Percentiles rank a stretch among this genome's conserved stretches.
Conservation (phyloP, 2,329 filamentous ascomycete genomes). For the Pezicula carpinea region DNA sequence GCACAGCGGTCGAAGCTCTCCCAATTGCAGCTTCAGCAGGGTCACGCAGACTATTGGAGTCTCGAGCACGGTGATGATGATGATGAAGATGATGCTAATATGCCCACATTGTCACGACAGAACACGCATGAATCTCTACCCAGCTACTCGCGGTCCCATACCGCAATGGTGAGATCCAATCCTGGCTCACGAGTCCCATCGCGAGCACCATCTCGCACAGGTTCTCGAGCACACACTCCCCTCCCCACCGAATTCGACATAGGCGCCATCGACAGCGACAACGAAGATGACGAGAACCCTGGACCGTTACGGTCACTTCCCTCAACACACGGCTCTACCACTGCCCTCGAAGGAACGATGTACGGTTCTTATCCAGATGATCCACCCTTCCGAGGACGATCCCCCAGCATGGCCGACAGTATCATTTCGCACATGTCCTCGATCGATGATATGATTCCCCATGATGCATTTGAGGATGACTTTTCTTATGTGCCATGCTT, state of each 20-base stretch:
- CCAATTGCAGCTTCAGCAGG: slow-evolving; percentile 39
- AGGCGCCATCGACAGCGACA: slow-evolving; percentile 36
- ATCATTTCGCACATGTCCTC: slow-evolving; percentile 67
- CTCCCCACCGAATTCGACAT: slow-evolving; percentile 33
- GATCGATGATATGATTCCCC: slow-evolving; percentile 53
- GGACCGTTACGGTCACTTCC: slow-evolving; percentile 47
- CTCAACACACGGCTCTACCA: slow-evolving; percentile 37
- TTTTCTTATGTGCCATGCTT: slow-evolving; percentile 92
- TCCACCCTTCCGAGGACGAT: slow-evolving; percentile 56
- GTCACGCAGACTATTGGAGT: slow-evolving; percentile 71
- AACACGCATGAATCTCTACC: slow-evolving; percentile 23
- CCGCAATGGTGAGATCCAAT: slow-evolving; percentile 20
- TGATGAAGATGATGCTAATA: slow-evolving; percentile 38
- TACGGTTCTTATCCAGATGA: slow-evolving; percentile 66
- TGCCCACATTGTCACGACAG: slow-evolving; percentile 23
- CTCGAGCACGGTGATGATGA: slow-evolving; percentile 67
- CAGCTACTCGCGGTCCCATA: slow-evolving; percentile 14
- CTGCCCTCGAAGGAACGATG: slow-evolving; percentile 72
- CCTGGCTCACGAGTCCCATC: slow-evolving; percentile 23
- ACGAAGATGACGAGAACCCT: slow-evolving; percentile 51
- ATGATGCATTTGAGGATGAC: slow-evolving; percentile 75
- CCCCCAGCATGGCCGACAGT: slow-evolving; percentile 77
- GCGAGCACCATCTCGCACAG: slow-evolving; percentile 21
- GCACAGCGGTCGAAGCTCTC: slow-evolving; percentile 52
- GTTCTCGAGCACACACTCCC: slow-evolving; percentile 29